Evolutionary conservation across 2,329 filamentous ascomycete genomes (phyloP), one percentile per base, ranked within the genome.

Genomic region (Dactylella cylindrospora): DNA sequence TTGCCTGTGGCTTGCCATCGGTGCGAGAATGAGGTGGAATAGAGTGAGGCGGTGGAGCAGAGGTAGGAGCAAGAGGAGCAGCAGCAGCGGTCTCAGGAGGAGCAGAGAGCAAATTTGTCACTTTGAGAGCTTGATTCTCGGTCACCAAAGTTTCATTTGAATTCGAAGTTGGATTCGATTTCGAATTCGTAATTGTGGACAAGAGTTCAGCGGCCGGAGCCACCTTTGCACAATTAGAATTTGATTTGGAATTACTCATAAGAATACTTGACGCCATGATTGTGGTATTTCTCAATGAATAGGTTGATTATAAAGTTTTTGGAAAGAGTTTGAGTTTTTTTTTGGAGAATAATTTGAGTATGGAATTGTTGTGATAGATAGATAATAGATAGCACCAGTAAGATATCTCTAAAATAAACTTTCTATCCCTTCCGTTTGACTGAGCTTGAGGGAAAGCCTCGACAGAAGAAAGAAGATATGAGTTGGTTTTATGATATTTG

Each of bases 71-170:
- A n/a, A n/a, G n/a, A 53, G 49, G 10, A 38, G 49, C 25, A 25
- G 25, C 17, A 45, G 39, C 32, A 28, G 26, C 55, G 49, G 35
- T 44, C 49, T 54, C 57, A 62, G 49, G 49, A 39, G 57, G 45
- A n/a, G n/a, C n/a, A n/a, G n/a, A n/a, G n/a, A n/a, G n/a, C 57
- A 62, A 62, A 62, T 54, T 62, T 62, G 57, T 62, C 57, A 62
- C 57, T 62, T 62, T 62, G 57, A 62, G 57, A 62, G 50, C 57
- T 62, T 62, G 43, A 47, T 53, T 62, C 57, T 62, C 57, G 50
- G 43, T 62, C 57, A 62, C 57, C 57, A 62, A 62, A 62, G 57
- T 62, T 54, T 49, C 53, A 62, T 62, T 62, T 62, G 57, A 62
- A 62, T 62, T 62, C 57, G 57, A 62, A 62, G 57, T 54, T 62